Base-by-base conservation (phyloP, 1,284 basidiomycete species). In the Xerocomus nothofagi region DNA sequence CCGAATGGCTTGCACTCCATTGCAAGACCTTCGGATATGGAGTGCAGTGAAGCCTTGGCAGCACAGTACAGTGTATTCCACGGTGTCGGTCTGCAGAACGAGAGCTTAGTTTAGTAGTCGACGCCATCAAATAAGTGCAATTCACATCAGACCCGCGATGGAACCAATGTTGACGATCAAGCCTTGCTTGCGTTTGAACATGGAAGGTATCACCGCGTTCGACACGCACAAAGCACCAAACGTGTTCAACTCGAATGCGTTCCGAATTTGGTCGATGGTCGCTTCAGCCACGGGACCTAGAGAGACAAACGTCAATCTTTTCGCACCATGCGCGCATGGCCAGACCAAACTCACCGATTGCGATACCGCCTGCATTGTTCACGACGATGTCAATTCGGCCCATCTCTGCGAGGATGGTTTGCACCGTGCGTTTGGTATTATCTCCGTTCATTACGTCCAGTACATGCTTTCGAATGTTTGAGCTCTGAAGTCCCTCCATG, bases 81-180 rank as follows among this genome's bases (percentile, higher is more conserved):
- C 0, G 88, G 85, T 0, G 80, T 79, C 1, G 84, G 72, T 32
- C 86, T 87, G 45, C n/a, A 54, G 18, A 37, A 33, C 34, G 18
- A 40, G 20, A 49, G 34, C 34, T 59, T 44, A 5, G 49, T 39
- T 36, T 54, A 23, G n/a, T n/a, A n/a, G 24, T 17, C 29, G 23
- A 31, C 6, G 4, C 14, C 15, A 9, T 27, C 18, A 15, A 18
- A 42, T 2, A n/a, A 20, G 15, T 12, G 10, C 7, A n/a, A 72
- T 80, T 55, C 61, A 81, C 79, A 79, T 67, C 37, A 81, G 74
- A 7, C 79, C 88, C 11, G 76, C 79, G 36, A 88, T 67, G 2
- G 84, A 88, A 15, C 88, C 86, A 18, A 90, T 79, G 61, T 90
- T 91, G 44, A 91, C 76, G 49, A 92, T 80, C 14, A 80, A 65